A percentile compares a stretch with the other conserved stretches of the same genome.
Evolutionary conservation across 2,329 filamentous ascomycete species (phyloP).

Genomic region (Ramichloridium luteum): DNA sequence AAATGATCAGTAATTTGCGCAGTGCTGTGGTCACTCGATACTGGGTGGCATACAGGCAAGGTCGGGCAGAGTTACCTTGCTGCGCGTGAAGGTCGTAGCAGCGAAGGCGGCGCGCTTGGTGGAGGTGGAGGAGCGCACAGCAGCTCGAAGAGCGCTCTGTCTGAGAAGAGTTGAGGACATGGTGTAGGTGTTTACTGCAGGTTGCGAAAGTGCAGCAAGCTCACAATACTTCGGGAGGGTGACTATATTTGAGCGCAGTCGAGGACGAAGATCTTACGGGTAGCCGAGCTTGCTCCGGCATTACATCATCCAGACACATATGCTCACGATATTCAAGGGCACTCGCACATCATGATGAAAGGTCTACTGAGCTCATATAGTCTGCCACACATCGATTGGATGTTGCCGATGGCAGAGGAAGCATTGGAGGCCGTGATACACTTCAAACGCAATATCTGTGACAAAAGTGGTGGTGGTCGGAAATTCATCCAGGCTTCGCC

Average conservation of each 20-base stretch:
- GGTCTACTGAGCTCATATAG: neutral
- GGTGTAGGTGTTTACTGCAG: conserved; percentile 15
- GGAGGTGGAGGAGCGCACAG: conserved; percentile 55
- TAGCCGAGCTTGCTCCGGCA: conserved; percentile 1
- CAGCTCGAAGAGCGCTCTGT: conserved; percentile 56
- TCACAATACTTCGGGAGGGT: conserved; percentile 3
- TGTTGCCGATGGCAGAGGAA: too few relatives aligned
- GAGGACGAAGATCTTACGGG: conserved; percentile 1
- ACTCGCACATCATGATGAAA: conserved; percentile 1
- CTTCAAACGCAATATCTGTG: too few relatives aligned
- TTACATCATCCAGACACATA: conserved; percentile 1
- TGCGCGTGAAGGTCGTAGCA: conserved; percentile 64
- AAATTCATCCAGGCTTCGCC: neutral
- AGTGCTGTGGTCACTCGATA: too few relatives aligned
- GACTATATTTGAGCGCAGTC: conserved; percentile 2
- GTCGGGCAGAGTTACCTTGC: conserved; percentile 88
- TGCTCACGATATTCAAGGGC: conserved; percentile 2
- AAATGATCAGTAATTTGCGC: conserved; percentile 1
- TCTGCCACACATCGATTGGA: too few relatives aligned
- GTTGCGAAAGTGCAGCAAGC: too few relatives aligned
- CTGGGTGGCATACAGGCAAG: conserved; percentile 60
- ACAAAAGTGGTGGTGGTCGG: neutral
- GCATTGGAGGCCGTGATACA: too few relatives aligned
- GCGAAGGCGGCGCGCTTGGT: conserved; percentile 50
- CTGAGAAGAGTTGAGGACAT: conserved; percentile 73